Percentiles rank a stretch among this genome's conserved stretches.
phyloP scores from a whole-genome alignment of 2,329 filamentous ascomycete genomes.

The Kalaharituber pfeilii region DNA sequence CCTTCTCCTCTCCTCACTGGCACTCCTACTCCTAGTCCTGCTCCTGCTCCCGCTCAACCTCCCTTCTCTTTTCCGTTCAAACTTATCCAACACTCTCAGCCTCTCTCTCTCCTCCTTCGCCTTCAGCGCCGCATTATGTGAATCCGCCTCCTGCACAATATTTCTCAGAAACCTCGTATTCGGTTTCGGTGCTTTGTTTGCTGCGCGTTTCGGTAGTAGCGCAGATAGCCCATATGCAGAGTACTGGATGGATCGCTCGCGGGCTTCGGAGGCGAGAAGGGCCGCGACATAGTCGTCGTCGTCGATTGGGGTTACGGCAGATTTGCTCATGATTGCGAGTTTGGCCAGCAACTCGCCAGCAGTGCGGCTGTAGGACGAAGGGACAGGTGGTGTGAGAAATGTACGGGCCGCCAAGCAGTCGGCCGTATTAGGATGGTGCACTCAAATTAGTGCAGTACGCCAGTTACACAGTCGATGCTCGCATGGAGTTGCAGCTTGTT shows the following conservation, averaged over 20 bases:
- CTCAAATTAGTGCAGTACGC: no score
- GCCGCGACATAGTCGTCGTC: neutral
- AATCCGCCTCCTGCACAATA: conserved; percentile 74
- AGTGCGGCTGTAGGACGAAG: no score
- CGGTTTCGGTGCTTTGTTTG: conserved; percentile 48
- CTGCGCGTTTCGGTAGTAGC: neutral
- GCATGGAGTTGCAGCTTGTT: no score
- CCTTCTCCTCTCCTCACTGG: conserved; percentile 36
- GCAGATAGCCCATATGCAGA: neutral
- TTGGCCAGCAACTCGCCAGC: no score
- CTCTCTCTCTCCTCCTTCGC: conserved; percentile 62
- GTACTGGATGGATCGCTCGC: neutral
- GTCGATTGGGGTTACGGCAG: neutral
- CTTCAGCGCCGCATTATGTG: conserved; percentile 70
- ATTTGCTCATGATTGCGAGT: neutral
- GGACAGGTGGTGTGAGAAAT: no score
- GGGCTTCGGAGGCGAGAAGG: neutral
- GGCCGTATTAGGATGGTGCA: no score
- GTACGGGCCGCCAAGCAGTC: no score
- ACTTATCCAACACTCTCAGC: conserved; percentile 30
- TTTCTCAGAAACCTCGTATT: conserved; percentile 81
- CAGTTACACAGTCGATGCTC: no score
- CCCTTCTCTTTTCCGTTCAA: conserved; percentile 23
- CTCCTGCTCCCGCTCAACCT: conserved; percentile 13
- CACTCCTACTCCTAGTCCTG: conserved; percentile 31